Evolutionary conservation across 768 basidiomycete species (phyloP).

Genomic region (Clitopilus passeckerianus): DNA sequence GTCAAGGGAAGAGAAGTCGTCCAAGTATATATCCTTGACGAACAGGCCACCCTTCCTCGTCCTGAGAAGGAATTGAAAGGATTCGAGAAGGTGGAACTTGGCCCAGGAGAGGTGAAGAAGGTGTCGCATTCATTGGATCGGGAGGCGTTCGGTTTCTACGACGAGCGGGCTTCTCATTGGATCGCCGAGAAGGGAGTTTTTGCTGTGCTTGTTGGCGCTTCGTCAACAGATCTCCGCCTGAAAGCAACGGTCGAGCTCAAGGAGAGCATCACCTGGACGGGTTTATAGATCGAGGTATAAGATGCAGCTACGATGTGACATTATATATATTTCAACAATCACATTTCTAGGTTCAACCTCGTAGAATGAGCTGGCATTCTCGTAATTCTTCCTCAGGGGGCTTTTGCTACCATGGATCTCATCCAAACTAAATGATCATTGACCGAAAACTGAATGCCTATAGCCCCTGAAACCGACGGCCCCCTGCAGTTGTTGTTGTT

Average conservation of each 20-base stretch:
- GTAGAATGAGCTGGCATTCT: no score
- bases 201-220: slow-evolving; percentile 38
- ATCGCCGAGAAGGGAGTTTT: slow-evolving; percentile 44
- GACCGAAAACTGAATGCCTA: no score
- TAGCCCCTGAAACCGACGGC: no score
- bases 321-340: no score
- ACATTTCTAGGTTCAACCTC: no score
- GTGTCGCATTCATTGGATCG: slow-evolving; percentile 35
- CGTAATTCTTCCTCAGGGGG: no score
- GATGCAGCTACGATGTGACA: no score
- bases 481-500: no score
- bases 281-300: slow-evolving; percentile 21
- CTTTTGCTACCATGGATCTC: no score
- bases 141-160: slow-evolving; percentile 46
- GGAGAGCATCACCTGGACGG: slow-evolving; percentile 34
- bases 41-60: slow-evolving; percentile 32
- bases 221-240: slow-evolving; percentile 37
- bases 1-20: slow-evolving; percentile 41
- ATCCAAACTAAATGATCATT: no score
- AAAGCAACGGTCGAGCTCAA: slow-evolving; percentile 26
- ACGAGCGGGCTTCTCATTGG: slow-evolving; percentile 38
- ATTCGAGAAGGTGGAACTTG: slow-evolving; percentile 41
- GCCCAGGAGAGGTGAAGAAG: slow-evolving; percentile 35
- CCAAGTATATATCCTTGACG: slow-evolving; percentile 44
- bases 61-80: slow-evolving; percentile 42